These are phyloP conservation scores for Jamesozyma jinghongensis DNA, from an alignment of 805 yeast genomes.

Conservation along the genomic window DNA sequence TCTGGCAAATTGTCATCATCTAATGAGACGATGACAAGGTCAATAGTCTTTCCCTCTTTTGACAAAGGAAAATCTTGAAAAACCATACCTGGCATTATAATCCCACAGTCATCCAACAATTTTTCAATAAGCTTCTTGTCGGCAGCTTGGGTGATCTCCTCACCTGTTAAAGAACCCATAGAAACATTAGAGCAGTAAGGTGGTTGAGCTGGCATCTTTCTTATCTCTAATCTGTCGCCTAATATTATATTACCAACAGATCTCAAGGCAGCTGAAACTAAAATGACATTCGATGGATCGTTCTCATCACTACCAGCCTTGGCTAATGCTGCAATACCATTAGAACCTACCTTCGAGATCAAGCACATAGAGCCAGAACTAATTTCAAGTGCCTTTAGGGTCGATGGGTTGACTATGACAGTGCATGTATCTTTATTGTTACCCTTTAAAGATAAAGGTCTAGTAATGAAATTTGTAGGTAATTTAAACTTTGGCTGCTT, in stretches of 20 bases:
- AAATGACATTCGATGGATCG: constrained; percentile 33
- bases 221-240: constrained; percentile 45
- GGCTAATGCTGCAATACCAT: constrained; percentile 39
- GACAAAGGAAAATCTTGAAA: constrained; percentile 21
- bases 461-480: constrained; percentile 33
- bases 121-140: constrained; percentile 33
- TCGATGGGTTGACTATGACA: constrained; percentile 36
- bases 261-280: constrained; percentile 41
- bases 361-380: constrained; percentile 38
- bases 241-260: constrained; percentile 35
- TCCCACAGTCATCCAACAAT: constrained; percentile 44
- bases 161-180: constrained; percentile 26
- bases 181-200: constrained; percentile 32
- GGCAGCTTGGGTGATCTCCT: constrained; percentile 12
- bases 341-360: constrained; percentile 38
- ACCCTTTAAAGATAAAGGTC: constrained; percentile 27
- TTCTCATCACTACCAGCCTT: constrained; percentile 30
- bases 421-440: constrained; percentile 30
- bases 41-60: constrained; percentile 8
- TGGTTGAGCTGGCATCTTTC: constrained; percentile 43
- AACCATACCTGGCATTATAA: constrained; percentile 49
- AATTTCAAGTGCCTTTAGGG: constrained; percentile 40
- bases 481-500: constrained; percentile 28
- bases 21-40: constrained; percentile 19
- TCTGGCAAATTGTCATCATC: constrained; percentile 33